Conservation (phyloP, 495 filamentous ascomycete species). For the Rhypophila decipiens region DNA sequence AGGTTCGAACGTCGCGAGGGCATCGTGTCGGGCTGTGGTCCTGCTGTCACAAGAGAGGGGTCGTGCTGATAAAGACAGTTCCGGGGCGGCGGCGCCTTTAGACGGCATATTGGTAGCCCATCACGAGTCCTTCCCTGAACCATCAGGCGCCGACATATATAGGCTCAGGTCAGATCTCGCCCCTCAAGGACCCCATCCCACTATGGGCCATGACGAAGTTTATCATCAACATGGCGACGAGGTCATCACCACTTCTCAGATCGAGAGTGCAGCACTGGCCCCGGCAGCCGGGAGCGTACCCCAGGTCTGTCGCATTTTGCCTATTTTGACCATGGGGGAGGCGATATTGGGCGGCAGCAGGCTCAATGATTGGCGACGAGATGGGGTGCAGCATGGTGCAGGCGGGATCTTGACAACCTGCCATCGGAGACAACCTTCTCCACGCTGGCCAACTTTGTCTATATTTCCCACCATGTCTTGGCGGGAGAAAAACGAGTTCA, state of each 20-base stretch:
- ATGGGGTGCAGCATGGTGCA: constrained; percentile 9
- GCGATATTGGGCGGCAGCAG: constrained; percentile 20
- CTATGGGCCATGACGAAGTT: constrained; percentile 4
- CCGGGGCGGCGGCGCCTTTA: neutral
- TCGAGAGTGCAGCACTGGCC: constrained; percentile 1
- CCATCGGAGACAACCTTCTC: constrained; percentile 10
- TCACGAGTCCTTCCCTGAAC: too few relatives aligned
- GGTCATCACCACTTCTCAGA: constrained; percentile 8
- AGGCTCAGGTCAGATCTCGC: neutral
- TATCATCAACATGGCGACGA: constrained; percentile 5
- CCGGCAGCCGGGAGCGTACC: constrained; percentile 8
- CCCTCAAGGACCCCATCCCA: neutral
- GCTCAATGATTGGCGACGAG: constrained; percentile 15
- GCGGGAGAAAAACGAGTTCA: too few relatives aligned
- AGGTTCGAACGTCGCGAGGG: too few relatives aligned
- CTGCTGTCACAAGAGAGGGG: too few relatives aligned
- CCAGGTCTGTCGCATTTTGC: constrained; percentile 18
- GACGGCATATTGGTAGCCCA: neutral
- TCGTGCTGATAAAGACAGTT: too few relatives aligned
- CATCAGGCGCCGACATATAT: too few relatives aligned
- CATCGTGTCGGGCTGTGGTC: too few relatives aligned
- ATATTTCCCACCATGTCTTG: constrained; percentile 5
- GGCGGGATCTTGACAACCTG: constrained; percentile 3
- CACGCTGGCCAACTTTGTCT: constrained; percentile 1
- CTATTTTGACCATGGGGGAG: constrained; percentile 14